A percentile compares a stretch with the other conserved stretches of the same genome.
Conservation (phyloP, 148 eudicot species). For the Fagopyrum tataricum region DNA sequence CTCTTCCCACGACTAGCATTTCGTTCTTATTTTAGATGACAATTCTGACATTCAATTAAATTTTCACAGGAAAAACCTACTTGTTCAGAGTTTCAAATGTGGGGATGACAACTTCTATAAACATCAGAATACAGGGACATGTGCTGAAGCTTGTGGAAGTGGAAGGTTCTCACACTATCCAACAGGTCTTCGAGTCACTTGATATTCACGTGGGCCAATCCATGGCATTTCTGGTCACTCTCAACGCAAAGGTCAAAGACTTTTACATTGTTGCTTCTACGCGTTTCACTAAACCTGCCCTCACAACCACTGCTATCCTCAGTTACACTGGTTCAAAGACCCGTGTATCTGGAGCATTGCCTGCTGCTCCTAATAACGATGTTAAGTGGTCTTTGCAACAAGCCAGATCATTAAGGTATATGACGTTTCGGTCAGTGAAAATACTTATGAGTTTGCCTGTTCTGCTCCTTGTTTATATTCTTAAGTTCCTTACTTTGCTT, state of each 20-base stretch:
- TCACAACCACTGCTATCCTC: constrained; percentile 43
- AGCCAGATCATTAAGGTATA: constrained; percentile 74
- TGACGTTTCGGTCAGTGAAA: not conserved
- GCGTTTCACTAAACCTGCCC: constrained; percentile 47
- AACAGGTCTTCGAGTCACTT: constrained; percentile 60
- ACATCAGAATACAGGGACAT: constrained; percentile 77
- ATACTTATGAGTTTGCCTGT: not conserved
- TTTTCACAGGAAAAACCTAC: constrained; percentile 43
- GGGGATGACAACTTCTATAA: constrained; percentile 51
- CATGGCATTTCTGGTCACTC: constrained; percentile 51
- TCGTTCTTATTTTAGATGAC: not conserved
- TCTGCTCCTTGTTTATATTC: not conserved
- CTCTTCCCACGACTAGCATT: not conserved
- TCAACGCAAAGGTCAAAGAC: constrained; percentile 37
- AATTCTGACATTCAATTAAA: not conserved
- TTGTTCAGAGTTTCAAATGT: constrained; percentile 72
- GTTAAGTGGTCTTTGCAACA: constrained; percentile 87
- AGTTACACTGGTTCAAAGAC: constrained; percentile 43
- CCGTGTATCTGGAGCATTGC: constrained; percentile 38
- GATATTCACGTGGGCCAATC: constrained; percentile 84
- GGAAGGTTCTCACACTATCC: constrained; percentile 74
- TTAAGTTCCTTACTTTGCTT: not conserved
- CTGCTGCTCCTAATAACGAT: constrained; percentile 63
- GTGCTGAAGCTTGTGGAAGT: constrained; percentile 54
- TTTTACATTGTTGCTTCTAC: constrained; percentile 65